phyloP scores from a whole-genome alignment of 352 stramenopile genomes.

The Sclerospora graminicola region DNA sequence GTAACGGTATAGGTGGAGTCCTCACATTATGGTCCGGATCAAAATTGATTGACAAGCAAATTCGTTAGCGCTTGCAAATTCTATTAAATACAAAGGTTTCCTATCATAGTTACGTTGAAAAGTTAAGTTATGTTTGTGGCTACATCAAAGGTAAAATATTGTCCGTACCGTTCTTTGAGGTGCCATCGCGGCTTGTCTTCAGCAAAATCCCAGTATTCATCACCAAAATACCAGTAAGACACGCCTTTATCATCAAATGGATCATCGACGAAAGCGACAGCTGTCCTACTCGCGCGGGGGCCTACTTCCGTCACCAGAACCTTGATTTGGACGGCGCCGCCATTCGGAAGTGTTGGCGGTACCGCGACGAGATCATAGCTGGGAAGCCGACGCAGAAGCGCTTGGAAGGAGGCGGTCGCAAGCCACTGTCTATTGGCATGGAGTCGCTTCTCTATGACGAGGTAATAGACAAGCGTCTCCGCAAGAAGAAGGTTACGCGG shows the following conservation, averaged over 20 bases:
- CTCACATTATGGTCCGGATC: conserved; percentile 19
- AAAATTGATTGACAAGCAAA: conserved; percentile 77
- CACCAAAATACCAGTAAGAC: conserved; percentile 82
- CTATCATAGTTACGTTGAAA: conserved; percentile 7
- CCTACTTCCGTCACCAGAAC: no score
- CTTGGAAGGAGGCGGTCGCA: no score
- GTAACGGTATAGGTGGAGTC: conserved; percentile 8
- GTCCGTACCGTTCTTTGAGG: conserved; percentile 22
- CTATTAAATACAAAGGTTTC: conserved; percentile 39
- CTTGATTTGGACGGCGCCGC: no score
- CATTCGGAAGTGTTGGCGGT: no score
- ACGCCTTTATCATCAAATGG: conserved; percentile 63
- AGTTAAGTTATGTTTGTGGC: not conserved
- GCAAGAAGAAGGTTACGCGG: no score
- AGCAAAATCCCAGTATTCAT: conserved; percentile 78
- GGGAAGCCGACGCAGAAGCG: no score
- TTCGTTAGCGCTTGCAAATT: conserved; percentile 64
- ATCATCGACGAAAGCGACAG: no score
- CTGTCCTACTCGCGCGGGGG: no score
- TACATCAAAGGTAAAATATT: not conserved
- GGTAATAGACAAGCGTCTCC: no score
- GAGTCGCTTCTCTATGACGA: no score
- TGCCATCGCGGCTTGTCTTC: conserved; percentile 67
- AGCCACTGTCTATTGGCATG: no score
- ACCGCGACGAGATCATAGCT: no score